A percentile compares a stretch with the other conserved stretches of the same genome.
Evolutionary conservation across 2,329 filamentous ascomycete species (phyloP).

Genomic region (Fusarium abutilonis): DNA sequence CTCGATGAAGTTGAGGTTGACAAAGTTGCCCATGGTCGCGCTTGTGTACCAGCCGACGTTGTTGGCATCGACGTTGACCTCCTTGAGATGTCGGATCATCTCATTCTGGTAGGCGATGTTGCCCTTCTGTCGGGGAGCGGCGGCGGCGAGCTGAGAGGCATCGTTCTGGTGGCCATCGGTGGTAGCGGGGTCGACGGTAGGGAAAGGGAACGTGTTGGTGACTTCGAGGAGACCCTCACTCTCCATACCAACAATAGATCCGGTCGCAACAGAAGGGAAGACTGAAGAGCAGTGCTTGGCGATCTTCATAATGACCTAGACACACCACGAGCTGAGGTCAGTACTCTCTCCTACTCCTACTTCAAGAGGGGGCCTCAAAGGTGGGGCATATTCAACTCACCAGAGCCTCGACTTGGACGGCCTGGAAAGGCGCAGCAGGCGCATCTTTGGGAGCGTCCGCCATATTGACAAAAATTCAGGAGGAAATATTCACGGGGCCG

Average conservation of each 20-base stretch:
- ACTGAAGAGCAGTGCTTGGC: slow-evolving; percentile 91
- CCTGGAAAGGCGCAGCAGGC: slow-evolving; percentile 71
- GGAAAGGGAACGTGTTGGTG: slow-evolving; percentile 96
- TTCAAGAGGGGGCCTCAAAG: slow-evolving; percentile 43
- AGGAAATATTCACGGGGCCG: slow-evolving; percentile 39
- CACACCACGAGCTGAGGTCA: slow-evolving; percentile 36
- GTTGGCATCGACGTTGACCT: slow-evolving; percentile 98
- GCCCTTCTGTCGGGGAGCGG: slow-evolving; percentile 90
- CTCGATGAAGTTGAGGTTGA: slow-evolving; percentile 95
- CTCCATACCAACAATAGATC: slow-evolving; percentile 94
- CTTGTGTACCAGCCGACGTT: slow-evolving; percentile 99
- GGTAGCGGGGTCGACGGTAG: slow-evolving; percentile 76
- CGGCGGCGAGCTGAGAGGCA: slow-evolving; percentile 79
- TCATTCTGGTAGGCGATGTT: slow-evolving; percentile 91
- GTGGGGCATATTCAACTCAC: slow-evolving; percentile 65
- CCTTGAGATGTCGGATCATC: slow-evolving; percentile 95
- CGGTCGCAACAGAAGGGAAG: slow-evolving; percentile 90
- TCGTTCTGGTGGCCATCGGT: slow-evolving; percentile 79
- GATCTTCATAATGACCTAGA: slow-evolving; percentile 94
- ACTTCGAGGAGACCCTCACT: slow-evolving; percentile 81
- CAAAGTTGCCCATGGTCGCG: slow-evolving; percentile 98
- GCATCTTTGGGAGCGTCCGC: slow-evolving; percentile 68
- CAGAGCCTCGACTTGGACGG: slow-evolving; percentile 94
- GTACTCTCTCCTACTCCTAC: slow-evolving; percentile 39
- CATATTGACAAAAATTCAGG: slow-evolving; percentile 58